phyloP scores from a whole-genome alignment of 768 basidiomycete genomes.

The Lactarius pseudohatsudake region DNA sequence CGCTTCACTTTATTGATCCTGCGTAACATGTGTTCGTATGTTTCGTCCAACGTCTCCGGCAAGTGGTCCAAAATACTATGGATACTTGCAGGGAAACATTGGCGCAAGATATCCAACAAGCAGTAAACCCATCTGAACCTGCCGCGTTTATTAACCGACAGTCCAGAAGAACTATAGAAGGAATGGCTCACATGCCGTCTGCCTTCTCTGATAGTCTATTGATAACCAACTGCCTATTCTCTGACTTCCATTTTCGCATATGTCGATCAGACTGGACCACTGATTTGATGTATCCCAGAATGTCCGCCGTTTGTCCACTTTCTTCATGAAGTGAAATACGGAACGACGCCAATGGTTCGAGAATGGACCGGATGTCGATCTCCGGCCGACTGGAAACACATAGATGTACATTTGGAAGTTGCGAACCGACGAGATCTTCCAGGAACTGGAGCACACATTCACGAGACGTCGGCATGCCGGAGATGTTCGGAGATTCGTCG shows the following conservation, averaged over 20 bases:
- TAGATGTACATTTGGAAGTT: too few relatives aligned
- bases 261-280: too few relatives aligned
- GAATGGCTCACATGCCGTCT: neutral
- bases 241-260: neutral
- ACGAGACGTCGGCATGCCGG: too few relatives aligned
- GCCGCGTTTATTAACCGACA: neutral
- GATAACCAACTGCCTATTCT: neutral
- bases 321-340: too few relatives aligned
- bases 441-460: too few relatives aligned
- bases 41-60: slow-evolving; percentile 8
- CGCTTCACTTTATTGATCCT: neutral
- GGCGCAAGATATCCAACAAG: neutral
- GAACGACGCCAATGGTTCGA: too few relatives aligned
- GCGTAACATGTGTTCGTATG: neutral
- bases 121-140: slow-evolving; percentile 15
- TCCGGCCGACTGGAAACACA: too few relatives aligned
- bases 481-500: too few relatives aligned
- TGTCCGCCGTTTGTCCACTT: too few relatives aligned
- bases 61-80: neutral
- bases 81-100: neutral
- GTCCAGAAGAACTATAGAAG: accelerated
- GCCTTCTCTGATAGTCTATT: neutral
- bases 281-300: too few relatives aligned
- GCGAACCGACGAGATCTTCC: too few relatives aligned
- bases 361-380: too few relatives aligned